A percentile compares a stretch with the other conserved stretches of the same genome.
phyloP scores from a whole-genome alignment of 2,329 filamentous ascomycete species.

The Fusarium sp. region DNA sequence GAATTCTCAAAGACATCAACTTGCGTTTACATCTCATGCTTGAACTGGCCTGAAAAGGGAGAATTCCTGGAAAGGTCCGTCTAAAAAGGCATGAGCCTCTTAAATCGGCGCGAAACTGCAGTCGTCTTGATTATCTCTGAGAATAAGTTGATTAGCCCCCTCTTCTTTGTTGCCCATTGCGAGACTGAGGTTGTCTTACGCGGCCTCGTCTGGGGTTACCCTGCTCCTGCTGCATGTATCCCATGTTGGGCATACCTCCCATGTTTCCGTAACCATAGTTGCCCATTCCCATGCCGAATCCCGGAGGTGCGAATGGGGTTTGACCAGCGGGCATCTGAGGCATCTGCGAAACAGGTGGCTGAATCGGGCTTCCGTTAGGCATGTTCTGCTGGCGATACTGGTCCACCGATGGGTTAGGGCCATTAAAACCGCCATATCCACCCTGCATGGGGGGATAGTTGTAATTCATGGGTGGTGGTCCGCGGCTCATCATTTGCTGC shows the following conservation, averaged over 20 bases:
- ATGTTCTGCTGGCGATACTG: conserved; percentile 67
- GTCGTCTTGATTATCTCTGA: conserved; percentile 48
- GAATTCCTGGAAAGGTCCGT: conserved; percentile 38
- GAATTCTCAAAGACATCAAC: conserved; percentile 36
- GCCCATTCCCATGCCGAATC: conserved; percentile 63
- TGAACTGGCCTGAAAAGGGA: conserved; percentile 38
- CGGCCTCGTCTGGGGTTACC: conserved; percentile 69
- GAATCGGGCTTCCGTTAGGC: conserved; percentile 65
- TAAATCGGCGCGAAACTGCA: conserved; percentile 20
- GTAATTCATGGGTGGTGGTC: conserved; percentile 66
- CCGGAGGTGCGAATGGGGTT: conserved; percentile 62
- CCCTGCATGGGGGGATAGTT: conserved; percentile 69
- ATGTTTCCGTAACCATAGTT: conserved; percentile 61
- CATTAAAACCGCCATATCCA: conserved; percentile 66
- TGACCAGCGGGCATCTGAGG: conserved; percentile 59
- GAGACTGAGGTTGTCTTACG: conserved; percentile 57
- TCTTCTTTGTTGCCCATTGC: conserved; percentile 29
- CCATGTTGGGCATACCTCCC: conserved; percentile 62
- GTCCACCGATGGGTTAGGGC: conserved; percentile 63
- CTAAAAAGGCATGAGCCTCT: conserved; percentile 27
- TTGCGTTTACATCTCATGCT: conserved; percentile 42
- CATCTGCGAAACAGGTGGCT: conserved; percentile 60
- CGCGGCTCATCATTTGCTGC: conserved; percentile 70
- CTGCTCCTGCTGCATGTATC: conserved; percentile 66
- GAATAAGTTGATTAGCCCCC: conserved; percentile 42